Percentiles rank a stretch among this genome's conserved stretches.
Evolutionary conservation across 768 basidiomycete genomes (phyloP).

Genomic region (Coprinopsis cinerea): DNA sequence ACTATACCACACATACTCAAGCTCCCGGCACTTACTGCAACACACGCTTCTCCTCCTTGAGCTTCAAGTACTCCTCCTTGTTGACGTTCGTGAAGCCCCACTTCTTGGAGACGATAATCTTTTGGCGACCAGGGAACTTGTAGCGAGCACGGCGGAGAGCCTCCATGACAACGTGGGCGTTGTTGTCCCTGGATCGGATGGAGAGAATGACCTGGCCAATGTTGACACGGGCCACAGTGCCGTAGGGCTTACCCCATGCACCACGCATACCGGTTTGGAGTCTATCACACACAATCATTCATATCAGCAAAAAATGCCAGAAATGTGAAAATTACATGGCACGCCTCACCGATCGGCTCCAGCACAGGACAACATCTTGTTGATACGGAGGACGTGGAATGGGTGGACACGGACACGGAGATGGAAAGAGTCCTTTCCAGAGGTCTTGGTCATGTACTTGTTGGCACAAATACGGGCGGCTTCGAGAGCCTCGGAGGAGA

Average conservation of each 20-base stretch:
- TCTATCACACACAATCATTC: constrained; percentile 29
- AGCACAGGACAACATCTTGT: constrained; percentile 99
- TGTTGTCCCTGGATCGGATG: constrained; percentile 87
- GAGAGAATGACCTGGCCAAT: constrained; percentile 91
- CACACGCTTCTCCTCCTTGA: constrained; percentile 89
- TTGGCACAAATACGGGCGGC: constrained; percentile 99
- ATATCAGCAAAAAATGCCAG: background rate
- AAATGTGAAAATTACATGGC: background rate
- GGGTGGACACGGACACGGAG: constrained; percentile 95
- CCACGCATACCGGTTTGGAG: constrained; percentile 98
- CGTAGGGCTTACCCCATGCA: constrained; percentile 99
- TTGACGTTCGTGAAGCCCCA: constrained; percentile 98
- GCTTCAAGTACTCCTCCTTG: constrained; percentile 80
- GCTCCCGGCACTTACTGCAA: constrained; percentile 56
- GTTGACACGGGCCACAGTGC: constrained; percentile 91
- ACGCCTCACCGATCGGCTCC: constrained; percentile 88
- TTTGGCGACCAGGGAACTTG: constrained; percentile 99
- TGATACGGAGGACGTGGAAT: constrained; percentile 98
- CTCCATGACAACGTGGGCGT: constrained; percentile 87
- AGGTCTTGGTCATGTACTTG: constrained; percentile 98
- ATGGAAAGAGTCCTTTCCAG: constrained; percentile 99
- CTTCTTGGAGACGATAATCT: constrained; percentile 95
- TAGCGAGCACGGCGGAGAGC: constrained; percentile 96
- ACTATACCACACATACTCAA: constrained; percentile 4
- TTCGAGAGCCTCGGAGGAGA: constrained; percentile 93